Conservation (phyloP, 768 basidiomycete genomes). For the Boletus speciosus region DNA sequence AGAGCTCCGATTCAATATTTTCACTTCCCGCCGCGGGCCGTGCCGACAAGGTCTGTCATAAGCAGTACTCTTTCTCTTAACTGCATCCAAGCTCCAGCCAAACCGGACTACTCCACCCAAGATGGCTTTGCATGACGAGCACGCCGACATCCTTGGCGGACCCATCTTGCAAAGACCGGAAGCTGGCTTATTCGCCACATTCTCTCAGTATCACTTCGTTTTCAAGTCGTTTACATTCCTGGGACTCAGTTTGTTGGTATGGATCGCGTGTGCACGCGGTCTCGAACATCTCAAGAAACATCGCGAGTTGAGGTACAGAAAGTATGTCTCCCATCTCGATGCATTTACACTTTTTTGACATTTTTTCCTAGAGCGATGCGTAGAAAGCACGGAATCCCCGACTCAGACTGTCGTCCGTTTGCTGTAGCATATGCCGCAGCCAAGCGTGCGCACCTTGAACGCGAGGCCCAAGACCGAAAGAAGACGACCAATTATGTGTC, state of each 20-base stretch:
- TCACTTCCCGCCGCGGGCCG: constrained; percentile 19
- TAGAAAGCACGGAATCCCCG: constrained; percentile 78
- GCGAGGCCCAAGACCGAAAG: constrained; percentile 42
- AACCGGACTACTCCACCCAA: constrained; percentile 19
- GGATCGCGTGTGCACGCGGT: constrained; percentile 33
- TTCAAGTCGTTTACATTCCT: constrained; percentile 39
- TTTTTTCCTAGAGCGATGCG: constrained; percentile 55
- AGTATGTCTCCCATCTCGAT: constrained; percentile 42
- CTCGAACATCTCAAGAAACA: constrained; percentile 51
- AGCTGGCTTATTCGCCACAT: constrained; percentile 25
- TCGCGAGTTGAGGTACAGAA: constrained; percentile 61
- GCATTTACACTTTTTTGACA: constrained; percentile 10
- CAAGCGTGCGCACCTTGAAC: constrained; percentile 51
- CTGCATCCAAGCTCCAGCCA: constrained; percentile 21
- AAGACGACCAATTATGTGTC: constrained; percentile 25
- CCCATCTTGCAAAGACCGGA: constrained; percentile 40
- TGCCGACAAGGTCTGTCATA: constrained; percentile 12
- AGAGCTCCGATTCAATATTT: constrained; percentile 25
- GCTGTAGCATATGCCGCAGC: constrained; percentile 84
- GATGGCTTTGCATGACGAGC: constrained; percentile 58
- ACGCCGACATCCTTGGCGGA: constrained; percentile 70
- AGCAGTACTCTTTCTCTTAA: constrained; percentile 15
- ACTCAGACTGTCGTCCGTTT: constrained; percentile 78
- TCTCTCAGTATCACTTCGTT: constrained; percentile 35
- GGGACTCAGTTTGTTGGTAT: constrained; percentile 33